Evolutionary conservation across 2,329 filamentous ascomycete species (phyloP).

Genomic region (Clonostachys solani): DNA sequence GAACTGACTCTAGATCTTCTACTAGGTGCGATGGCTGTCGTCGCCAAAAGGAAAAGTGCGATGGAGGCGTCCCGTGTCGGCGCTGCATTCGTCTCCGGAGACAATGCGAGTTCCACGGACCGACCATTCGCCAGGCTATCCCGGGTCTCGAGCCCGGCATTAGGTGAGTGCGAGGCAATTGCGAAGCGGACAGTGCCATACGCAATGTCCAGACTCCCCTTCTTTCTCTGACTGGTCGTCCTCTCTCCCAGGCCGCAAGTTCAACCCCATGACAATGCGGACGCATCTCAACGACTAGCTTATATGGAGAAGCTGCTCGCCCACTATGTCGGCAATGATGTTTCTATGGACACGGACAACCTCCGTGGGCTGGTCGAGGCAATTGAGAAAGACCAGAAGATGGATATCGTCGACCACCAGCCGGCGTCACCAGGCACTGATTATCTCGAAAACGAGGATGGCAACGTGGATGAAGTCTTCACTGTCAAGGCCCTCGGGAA

Average conservation of each 20-base stretch:
- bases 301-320: conserved; percentile 41
- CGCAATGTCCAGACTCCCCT: conserved; percentile 2
- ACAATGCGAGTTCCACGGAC: conserved; percentile 38
- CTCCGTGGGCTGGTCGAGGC: no score
- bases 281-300: conserved; percentile 4
- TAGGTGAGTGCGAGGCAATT: conserved; percentile 12
- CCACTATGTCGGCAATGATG: conserved; percentile 36
- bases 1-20: no score
- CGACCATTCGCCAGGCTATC: background rate
- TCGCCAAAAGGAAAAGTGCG: conserved; percentile 51
- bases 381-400: no score
- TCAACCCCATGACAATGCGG: background rate
- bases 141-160: no score
- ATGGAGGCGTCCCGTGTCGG: conserved; percentile 50
- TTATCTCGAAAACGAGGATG: background rate
- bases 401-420: no score
- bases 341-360: no score
- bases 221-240: background rate
- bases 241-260: background rate
- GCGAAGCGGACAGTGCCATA: conserved; percentile 17
- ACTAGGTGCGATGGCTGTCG: conserved; percentile 48
- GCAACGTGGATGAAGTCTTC: conserved; percentile 28
- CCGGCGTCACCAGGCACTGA: no score
- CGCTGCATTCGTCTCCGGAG: conserved; percentile 45
- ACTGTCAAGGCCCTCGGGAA: conserved; percentile 32